phyloP scores from a whole-genome alignment of 2,329 filamentous ascomycete genomes.

The Hypomyces perniciosus region DNA sequence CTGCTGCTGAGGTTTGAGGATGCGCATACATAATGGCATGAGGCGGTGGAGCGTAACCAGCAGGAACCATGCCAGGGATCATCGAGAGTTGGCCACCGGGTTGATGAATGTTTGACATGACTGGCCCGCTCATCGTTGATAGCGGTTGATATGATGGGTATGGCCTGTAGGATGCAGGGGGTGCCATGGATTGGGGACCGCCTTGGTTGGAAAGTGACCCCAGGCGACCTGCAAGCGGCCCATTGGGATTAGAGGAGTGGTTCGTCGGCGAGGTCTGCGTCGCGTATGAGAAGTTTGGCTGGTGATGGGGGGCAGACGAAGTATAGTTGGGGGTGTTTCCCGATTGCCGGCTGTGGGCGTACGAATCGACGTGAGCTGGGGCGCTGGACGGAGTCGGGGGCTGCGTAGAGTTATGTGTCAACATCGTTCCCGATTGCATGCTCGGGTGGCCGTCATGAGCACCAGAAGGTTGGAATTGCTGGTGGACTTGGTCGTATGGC shows the following conservation, averaged over 20 bases:
- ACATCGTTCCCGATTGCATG: conserved; percentile 22
- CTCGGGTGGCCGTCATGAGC: conserved; percentile 27
- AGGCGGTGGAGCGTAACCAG: conserved; percentile 47
- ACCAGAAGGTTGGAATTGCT: conserved; percentile 52
- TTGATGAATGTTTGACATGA: conserved; percentile 73
- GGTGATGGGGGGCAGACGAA: conserved; percentile 42
- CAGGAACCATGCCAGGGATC: conserved; percentile 52
- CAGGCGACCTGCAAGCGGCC: conserved; percentile 34
- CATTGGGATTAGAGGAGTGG: conserved; percentile 40
- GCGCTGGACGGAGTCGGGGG: conserved; percentile 44
- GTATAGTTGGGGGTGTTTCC: conserved; percentile 59
- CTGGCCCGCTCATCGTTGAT: conserved; percentile 57
- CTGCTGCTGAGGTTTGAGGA: conserved; percentile 39
- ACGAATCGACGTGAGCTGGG: conserved; percentile 54
- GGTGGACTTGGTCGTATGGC: conserved; percentile 61
- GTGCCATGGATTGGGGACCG: conserved; percentile 30
- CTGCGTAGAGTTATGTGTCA: conserved; percentile 33
- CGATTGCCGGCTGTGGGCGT: conserved; percentile 43
- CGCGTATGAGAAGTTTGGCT: conserved; percentile 40
- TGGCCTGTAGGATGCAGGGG: conserved; percentile 47
- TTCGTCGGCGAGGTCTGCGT: conserved; percentile 32
- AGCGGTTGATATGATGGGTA: conserved; percentile 45
- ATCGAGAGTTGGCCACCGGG: conserved; percentile 67
- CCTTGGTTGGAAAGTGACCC: conserved; percentile 23
- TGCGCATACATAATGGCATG: conserved; percentile 56